These are phyloP conservation scores for Prunus campanulata DNA, from an alignment of 306 rosid species.

Conservation along the genomic window DNA sequence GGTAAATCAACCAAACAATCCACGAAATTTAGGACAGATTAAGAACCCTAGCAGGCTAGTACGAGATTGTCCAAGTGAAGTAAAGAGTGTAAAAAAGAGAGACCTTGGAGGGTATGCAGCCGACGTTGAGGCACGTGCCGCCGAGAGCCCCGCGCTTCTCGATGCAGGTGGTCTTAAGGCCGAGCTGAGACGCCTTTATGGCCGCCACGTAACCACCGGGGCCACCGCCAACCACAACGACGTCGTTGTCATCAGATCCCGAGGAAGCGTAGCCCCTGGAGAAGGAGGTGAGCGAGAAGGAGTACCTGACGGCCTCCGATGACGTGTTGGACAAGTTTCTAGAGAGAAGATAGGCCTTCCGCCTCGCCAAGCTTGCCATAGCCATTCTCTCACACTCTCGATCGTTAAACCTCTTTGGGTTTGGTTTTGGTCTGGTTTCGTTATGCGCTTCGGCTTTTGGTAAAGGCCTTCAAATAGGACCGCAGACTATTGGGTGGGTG, in stretches of 20 bases:
- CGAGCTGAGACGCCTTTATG: slow-evolving; percentile 94
- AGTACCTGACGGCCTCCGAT: slow-evolving; percentile 46
- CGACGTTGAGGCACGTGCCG: slow-evolving; percentile 97
- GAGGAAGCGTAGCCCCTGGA: slow-evolving; percentile 70
- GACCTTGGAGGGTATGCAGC: slow-evolving; percentile 99
- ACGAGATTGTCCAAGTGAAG: not conserved
- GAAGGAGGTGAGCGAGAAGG: slow-evolving; percentile 42
- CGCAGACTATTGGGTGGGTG: not conserved
- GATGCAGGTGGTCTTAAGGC: slow-evolving; percentile 94
- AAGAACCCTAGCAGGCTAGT: not conserved
- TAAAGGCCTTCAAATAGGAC: not conserved
- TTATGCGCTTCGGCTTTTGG: not conserved
- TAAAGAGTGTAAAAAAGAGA: not conserved
- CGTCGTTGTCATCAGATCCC: slow-evolving; percentile 92
- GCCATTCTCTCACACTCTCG: slow-evolving; percentile 37
- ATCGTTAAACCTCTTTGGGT: not conserved
- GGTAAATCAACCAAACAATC: not conserved
- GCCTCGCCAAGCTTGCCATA: slow-evolving; percentile 77
- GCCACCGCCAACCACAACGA: slow-evolving; percentile 95
- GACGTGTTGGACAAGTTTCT: slow-evolving; percentile 32
- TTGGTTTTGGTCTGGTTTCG: not conserved
- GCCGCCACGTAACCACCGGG: slow-evolving; percentile 99
- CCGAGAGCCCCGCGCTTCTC: slow-evolving; percentile 98
- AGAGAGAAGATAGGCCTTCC: slow-evolving; percentile 62
- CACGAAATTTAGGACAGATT: not conserved